Evolutionary conservation across 306 rosid species (phyloP), one percentile per base, ranked within the genome.

Genomic region (Glycine soja): DNA sequence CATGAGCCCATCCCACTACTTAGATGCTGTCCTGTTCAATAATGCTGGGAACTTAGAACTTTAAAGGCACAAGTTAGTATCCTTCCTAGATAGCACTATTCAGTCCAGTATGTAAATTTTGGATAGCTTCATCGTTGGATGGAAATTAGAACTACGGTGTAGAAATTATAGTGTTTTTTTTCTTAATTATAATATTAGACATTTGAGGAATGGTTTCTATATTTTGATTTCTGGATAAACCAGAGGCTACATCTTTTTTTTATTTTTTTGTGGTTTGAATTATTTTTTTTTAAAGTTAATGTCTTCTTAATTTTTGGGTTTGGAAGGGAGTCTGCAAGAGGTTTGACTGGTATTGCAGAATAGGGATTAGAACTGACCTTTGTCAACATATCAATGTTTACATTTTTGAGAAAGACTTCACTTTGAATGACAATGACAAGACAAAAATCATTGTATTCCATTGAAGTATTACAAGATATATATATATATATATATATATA

Each of bases 371-470:
- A 73, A 24, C 42, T 12, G 53, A 54, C 61, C 78, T 34, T 67
- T 66, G 47, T 42, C 64, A 19, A 36, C 36, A 48, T 70, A 52
- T 76, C 15, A 19, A 62, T 70, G 71, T 59, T 13, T 34, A 50
- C 69, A 58, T 52, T 45, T 24, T 36, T 68, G 81, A 68, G 72
- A 24, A 6, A 0, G n/a, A 40, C 13, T 50, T 8, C 58, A 48
- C 24, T 82, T 69, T 58, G 72, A 75, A 46, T 30, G 36, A 75
- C n/a, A 19, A 52, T 76, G 52, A 58, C 53, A 59, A 51, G 45
- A 59, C 62, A 15, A 51, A 70, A 16, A 36, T 78, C 64, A 34
- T 32, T 72, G 65, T 43, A 56, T 54, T n/a, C 12, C 14, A 54
- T 72, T 72, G 54, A 71, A n/a, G 74, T 61, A 4, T 36, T 24